phyloP scores from a whole-genome alignment of 768 basidiomycete species.

The Rhodotorula taiwanensis region DNA sequence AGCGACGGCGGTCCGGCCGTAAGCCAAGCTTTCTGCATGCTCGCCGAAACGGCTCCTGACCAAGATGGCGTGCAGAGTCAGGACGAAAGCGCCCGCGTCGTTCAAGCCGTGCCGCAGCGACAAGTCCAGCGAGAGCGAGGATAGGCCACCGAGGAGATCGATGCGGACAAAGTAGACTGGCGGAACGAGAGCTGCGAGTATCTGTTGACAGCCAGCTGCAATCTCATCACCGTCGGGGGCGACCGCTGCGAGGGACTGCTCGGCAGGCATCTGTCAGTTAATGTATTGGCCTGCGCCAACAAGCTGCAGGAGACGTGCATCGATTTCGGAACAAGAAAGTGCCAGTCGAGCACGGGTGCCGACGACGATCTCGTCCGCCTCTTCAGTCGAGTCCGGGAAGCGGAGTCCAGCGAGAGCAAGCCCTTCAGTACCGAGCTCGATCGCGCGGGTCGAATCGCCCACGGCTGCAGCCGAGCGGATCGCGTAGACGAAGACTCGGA shows the following conservation, averaged over 20 bases:
- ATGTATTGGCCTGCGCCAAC: neutral
- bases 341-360: neutral
- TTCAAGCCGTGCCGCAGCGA: constrained; percentile 17
- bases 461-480: constrained; percentile 26
- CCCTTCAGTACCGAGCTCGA: constrained; percentile 22
- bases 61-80: constrained; percentile 30
- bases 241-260: neutral
- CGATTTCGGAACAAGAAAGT: neutral
- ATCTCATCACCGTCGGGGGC: constrained; percentile 1
- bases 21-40: constrained; percentile 3
- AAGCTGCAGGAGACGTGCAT: neutral
- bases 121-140: constrained; percentile 15
- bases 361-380: neutral
- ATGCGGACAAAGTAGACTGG: constrained; percentile 34
- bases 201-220: constrained; percentile 13
- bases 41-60: constrained; percentile 13
- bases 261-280: neutral
- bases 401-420: constrained; percentile 16
- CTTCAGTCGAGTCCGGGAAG: constrained; percentile 9
- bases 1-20: constrained; percentile 21
- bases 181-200: constrained; percentile 31
- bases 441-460: constrained; percentile 19
- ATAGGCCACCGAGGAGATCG: constrained; percentile 31
- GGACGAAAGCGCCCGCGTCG: constrained; percentile 27
- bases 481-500: constrained; percentile 23